Evolutionary conservation across 2,329 filamentous ascomycete species (phyloP).

Genomic region (Penicillium brevicompactum): DNA sequence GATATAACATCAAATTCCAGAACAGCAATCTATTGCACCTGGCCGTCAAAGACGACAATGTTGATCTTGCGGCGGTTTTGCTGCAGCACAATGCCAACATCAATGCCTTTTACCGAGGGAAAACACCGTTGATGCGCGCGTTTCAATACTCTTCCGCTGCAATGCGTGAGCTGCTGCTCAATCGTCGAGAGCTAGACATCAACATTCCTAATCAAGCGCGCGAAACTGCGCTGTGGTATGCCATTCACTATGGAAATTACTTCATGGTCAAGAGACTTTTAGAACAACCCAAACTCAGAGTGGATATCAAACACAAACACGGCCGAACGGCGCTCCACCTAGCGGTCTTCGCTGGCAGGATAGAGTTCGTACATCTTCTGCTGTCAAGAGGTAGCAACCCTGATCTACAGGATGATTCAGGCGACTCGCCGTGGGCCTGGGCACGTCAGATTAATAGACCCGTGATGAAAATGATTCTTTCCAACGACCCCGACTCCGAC

Average conservation of each 20-base stretch:
- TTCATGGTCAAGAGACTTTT: background rate
- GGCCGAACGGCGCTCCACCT: slow-evolving; percentile 2
- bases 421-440: background rate
- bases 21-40: slow-evolving; percentile 8
- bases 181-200: background rate
- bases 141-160: slow-evolving; percentile 1
- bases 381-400: background rate
- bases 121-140: slow-evolving; percentile 3
- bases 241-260: background rate
- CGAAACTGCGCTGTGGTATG: slow-evolving; percentile 1
- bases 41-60: slow-evolving; percentile 6
- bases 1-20: slow-evolving; percentile 4
- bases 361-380: background rate
- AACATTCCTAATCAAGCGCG: slow-evolving; percentile 6
- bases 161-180: background rate
- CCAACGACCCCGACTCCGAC: background rate
- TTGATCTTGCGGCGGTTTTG: background rate
- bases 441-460: background rate
- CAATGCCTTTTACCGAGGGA: slow-evolving; percentile 7
- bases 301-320: background rate
- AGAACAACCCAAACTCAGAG: background rate
- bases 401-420: background rate
- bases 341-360: background rate
- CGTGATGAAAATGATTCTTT: slow-evolving; percentile 1
- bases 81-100: slow-evolving; percentile 1